Evolutionary conservation across 352 stramenopile genomes (phyloP).

Genomic region (Globisporangium megalacanthum): DNA sequence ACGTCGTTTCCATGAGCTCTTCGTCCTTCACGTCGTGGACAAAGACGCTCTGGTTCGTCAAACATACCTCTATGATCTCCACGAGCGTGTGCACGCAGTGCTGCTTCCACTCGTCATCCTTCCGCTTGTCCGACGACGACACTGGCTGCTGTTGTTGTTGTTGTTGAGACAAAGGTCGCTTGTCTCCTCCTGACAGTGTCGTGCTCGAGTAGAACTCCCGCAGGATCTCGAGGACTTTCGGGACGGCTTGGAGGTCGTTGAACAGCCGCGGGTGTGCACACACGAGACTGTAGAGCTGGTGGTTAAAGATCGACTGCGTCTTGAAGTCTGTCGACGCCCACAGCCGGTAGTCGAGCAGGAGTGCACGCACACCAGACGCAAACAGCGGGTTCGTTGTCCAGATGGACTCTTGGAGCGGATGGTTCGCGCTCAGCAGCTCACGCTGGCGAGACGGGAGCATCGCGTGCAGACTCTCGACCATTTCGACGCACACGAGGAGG

Average conservation of each 20-base stretch:
- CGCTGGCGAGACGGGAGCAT: conserved; percentile 35
- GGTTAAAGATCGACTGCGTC: conserved; percentile 76
- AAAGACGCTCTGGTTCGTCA: conserved; percentile 73
- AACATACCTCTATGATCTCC: conserved; percentile 67
- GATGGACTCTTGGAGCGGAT: conserved; percentile 57
- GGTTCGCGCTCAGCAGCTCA: conserved; percentile 27
- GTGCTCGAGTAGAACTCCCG: conserved; percentile 38
- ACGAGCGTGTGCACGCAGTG: conserved; percentile 74
- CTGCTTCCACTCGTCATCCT: conserved; percentile 65
- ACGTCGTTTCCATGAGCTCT: conserved; percentile 67
- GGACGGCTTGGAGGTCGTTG: conserved; percentile 55
- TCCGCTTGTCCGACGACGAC: conserved; percentile 33
- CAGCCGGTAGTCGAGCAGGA: conserved; percentile 65
- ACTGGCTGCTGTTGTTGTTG: not conserved
- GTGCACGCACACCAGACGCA: conserved; percentile 49
- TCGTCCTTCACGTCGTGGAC: conserved; percentile 63
- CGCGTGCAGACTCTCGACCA: conserved; percentile 45
- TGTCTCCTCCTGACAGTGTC: not conserved
- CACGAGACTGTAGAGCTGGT: conserved; percentile 69
- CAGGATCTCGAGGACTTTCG: conserved; percentile 63
- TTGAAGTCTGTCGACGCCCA: conserved; percentile 64
- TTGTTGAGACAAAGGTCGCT: not conserved
- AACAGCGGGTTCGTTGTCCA: conserved; percentile 78
- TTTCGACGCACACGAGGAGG: conserved; percentile 60
- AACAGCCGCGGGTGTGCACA: conserved; percentile 63